Base-by-base conservation (phyloP, 164 flowering plant species). In the Warburgia ugandensis region DNA sequence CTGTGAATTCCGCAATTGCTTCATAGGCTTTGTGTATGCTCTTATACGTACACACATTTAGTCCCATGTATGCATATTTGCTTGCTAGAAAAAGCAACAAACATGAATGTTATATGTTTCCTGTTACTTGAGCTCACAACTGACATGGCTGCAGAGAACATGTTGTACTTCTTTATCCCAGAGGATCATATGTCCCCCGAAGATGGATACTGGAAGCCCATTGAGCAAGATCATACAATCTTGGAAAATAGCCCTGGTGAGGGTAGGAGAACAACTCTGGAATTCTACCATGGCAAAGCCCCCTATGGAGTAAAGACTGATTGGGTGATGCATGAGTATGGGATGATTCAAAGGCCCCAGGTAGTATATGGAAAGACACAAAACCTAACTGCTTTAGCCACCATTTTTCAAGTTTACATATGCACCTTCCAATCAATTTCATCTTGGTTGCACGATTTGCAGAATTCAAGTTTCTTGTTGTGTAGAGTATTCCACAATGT, bases 301-400 rank as follows among this genome's bases (percentile, higher is more conserved):
- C 73, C 73, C 30, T 5, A 41, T 49, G 75, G 43, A 16, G 36
- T 8, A 33, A 68, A 63, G 70, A 77, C 82, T 16, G 45, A 52
- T 44, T 81, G 83, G 83, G 42, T 72, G 38, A 73, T 81, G 83
- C 74, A 71, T 48, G 77, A 73, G 58, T 78, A 65, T 64, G 68
- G 45, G 55, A 58, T 77, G 52, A 61, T 56, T 42, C 62, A 29
- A 58, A 25, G 13, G 3, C 29, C 67, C 65, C n/a, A n/a, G 75
- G 86, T 77, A 66, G 3, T 22, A 14, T 19, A 26, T 20, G 6
- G 26, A 35, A 19, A 47, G n/a, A n/a, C n/a, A 31, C 45, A 21
- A 29, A 17, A n/a, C 42, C 40, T 46, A 12, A 42, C 16, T 25
- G 13, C 26, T 60, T 51, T 27, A 26, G 42, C 54, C 53, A 31